Evolutionary conservation across 495 filamentous ascomycete species (phyloP), one percentile per base, ranked within the genome.

Genomic region (Pseudomonodictys pantanalensis): DNA sequence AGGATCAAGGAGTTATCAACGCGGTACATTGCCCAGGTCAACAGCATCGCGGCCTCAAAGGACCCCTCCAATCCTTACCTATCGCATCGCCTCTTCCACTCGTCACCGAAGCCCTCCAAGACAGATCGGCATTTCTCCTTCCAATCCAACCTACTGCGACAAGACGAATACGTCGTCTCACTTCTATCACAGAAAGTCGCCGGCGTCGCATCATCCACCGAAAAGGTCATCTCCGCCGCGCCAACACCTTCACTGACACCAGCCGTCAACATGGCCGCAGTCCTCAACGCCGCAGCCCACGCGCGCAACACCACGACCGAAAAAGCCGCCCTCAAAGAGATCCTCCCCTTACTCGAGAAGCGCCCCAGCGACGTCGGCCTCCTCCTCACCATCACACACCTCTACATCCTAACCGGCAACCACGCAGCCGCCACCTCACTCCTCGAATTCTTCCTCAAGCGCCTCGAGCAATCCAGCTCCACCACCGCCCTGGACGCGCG

Each of bases 301-400:
- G 81, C 85, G 3, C 78, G 83, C 49, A 81, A 82, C 43, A 71
- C 82, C 20, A 41, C 38, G 64, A 81, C 79, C 5, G 86, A 84
- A 39, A 83, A 86, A 49, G 77, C 85, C 17, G 86, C 84, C 15
- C 72, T 96, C n/a, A 89, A 86, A 65, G 71, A 82, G 30, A 82
- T 96, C 18, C 73, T 90, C 1, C 81, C 87, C 0, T 69, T 92
- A n/a, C 76, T 95, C 9, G 86, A 89, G 59, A 83, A 83, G 52
- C 79, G 88, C 22, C 90, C 91, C 0, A 83, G 83, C 58, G 92
- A 99, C 67, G 75, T 97, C 26, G 95, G 93, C 7, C 77, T 97
- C 2, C 76, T 90, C 8, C 76, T 97, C 38, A 92, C 89, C 11
- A 82, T 90, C 17, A 81, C 92, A 6, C 91, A 97, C 69, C 81